Evolutionary conservation across 208 protist genomes (phyloP).

Genomic region (Blastocrithidia nonstop): DNA sequence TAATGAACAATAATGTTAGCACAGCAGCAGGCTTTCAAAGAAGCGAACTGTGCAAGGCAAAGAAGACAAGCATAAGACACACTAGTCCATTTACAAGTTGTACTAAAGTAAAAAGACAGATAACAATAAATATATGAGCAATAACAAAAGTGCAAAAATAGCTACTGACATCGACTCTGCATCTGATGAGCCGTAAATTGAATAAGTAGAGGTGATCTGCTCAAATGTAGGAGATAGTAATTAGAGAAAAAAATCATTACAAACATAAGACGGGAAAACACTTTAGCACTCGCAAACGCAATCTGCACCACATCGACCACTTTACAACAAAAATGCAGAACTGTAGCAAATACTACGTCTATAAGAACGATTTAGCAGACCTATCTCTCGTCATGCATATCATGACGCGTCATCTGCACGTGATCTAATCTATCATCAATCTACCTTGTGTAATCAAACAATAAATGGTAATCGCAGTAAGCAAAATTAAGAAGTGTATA

Average conservation of each 20-base stretch:
- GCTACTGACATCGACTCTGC: neutral
- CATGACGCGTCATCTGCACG: conserved; percentile 37
- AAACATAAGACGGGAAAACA: neutral
- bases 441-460: too few species aligned
- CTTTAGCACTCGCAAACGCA: neutral
- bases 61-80: too few species aligned
- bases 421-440: conserved; percentile 71
- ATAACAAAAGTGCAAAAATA: neutral
- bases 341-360: conserved; percentile 31
- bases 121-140: neutral
- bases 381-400: conserved; percentile 27
- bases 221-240: too few species aligned
- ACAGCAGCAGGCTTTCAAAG: too few species aligned
- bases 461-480: too few species aligned
- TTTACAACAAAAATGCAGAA: conserved; percentile 19
- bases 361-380: conserved; percentile 47
- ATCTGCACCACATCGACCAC: conserved; percentile 3
- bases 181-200: conserved; percentile 6
- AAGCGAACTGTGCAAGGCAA: too few species aligned
- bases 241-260: too few species aligned
- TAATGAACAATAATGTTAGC: too few species aligned
- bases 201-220: conserved; percentile 6
- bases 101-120: neutral
- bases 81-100: too few species aligned
- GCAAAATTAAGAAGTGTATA: too few species aligned